These are phyloP conservation scores for Colletotrichum sp. DNA, from an alignment of 2,329 filamentous ascomycete genomes.

Conservation along the genomic window DNA sequence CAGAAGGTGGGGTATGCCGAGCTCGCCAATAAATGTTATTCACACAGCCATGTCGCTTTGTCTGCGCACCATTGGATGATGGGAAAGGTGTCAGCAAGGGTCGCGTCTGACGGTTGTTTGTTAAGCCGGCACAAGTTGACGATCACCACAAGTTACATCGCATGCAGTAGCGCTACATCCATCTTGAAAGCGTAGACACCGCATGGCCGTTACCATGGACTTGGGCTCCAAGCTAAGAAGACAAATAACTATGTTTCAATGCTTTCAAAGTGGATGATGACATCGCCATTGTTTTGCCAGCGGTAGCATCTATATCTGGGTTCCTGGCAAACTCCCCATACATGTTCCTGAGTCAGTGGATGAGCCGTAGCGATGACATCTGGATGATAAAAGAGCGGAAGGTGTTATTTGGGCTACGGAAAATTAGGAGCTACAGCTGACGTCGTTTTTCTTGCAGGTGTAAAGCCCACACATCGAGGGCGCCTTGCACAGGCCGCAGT, in stretches of 20 bases:
- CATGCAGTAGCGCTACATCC: background rate
- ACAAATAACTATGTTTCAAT: background rate
- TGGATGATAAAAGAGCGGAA: background rate
- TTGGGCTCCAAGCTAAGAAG: background rate
- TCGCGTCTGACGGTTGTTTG: background rate
- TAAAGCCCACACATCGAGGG: background rate
- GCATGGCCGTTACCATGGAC: background rate
- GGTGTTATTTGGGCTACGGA: background rate
- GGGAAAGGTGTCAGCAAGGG: background rate
- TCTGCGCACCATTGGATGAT: background rate
- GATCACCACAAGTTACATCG: background rate
- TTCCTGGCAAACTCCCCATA: background rate
- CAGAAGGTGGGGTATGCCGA: background rate
- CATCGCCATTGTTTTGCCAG: fast-evolving
- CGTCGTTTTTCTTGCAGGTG: background rate
- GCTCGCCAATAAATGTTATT: background rate
- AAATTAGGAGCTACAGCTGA: background rate
- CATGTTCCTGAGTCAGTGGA: background rate
- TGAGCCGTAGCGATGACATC: background rate
- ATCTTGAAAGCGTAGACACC: background rate
- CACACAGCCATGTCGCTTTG: background rate
- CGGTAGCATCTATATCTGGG: background rate
- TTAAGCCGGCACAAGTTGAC: background rate
- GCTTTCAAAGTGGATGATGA: fast-evolving
- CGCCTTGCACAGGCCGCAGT: background rate